Evolutionary conservation across 257 asterid genomes (phyloP).

Genomic region (Eustoma russellianum): DNA sequence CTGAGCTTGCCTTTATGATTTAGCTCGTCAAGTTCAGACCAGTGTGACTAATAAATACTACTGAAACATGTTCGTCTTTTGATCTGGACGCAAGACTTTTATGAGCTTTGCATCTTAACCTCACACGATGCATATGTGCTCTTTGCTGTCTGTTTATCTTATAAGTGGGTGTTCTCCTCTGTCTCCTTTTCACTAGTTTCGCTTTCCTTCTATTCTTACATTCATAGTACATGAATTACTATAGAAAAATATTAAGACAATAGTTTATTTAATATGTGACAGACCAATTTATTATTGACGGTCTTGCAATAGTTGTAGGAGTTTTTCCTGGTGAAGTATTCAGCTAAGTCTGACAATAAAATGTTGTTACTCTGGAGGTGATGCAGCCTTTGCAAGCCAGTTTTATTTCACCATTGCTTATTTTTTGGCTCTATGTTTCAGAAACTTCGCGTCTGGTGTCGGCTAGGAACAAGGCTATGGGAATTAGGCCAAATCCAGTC

Average conservation of each 20-base stretch:
- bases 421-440: conserved; percentile 27
- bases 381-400: not conserved
- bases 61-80: not conserved
- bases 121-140: not conserved
- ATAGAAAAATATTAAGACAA: too few species aligned
- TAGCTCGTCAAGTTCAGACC: not conserved
- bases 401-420: conserved; percentile 12
- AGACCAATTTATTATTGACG: not conserved
- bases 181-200: too few species aligned
- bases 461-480: conserved; percentile 47
- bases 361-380: not conserved
- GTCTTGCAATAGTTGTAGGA: not conserved
- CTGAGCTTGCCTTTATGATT: not conserved
- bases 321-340: not conserved
- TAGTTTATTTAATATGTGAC: not conserved
- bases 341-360: not conserved
- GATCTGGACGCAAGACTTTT: not conserved
- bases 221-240: too few species aligned
- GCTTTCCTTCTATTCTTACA: too few species aligned
- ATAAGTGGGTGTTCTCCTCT: not conserved
- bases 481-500: conserved; percentile 66
- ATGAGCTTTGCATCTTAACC: not conserved
- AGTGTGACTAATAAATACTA: not conserved
- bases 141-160: not conserved
- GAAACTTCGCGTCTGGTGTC: conserved; percentile 80